A percentile compares a stretch with the other conserved stretches of the same genome.
phyloP scores from a whole-genome alignment of 805 yeast genomes.

The Barnettozyma pratensis region DNA sequence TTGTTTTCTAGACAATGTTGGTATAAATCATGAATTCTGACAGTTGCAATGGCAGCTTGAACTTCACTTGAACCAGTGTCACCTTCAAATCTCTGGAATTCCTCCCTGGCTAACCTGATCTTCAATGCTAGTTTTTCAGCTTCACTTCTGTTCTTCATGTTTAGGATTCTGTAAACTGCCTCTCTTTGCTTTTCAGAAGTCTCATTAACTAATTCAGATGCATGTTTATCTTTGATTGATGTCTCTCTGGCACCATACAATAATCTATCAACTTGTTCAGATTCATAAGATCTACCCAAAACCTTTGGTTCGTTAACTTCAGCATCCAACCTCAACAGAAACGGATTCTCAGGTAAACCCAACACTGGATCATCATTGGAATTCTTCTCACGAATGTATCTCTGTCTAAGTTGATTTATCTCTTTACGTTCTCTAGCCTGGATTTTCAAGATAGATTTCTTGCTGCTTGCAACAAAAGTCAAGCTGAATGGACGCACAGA shows the following conservation, averaged over 20 bases:
- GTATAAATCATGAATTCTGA: constrained; percentile 71
- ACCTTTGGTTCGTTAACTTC: constrained; percentile 62
- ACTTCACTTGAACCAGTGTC: constrained; percentile 96
- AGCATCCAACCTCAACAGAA: constrained; percentile 60
- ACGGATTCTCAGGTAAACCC: constrained; percentile 63
- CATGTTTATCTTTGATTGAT: constrained; percentile 29
- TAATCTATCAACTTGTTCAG: constrained; percentile 67
- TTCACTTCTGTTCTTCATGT: constrained; percentile 64
- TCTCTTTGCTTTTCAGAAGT: constrained; percentile 58
- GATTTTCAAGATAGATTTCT: constrained; percentile 23
- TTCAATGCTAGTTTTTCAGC: constrained; percentile 55
- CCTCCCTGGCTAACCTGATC: constrained; percentile 60
- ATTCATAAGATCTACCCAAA: constrained; percentile 53
- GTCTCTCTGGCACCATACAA: constrained; percentile 74
- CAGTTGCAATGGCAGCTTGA: constrained; percentile 88
- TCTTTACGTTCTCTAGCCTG: constrained; percentile 23
- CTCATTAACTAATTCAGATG: constrained; percentile 24
- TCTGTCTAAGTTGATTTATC: constrained; percentile 23
- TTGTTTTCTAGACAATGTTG: constrained; percentile 63
- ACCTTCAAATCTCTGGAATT: constrained; percentile 78
- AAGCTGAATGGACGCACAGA: constrained; percentile 12
- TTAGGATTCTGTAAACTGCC: constrained; percentile 65
- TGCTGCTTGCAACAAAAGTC: constrained; percentile 5
- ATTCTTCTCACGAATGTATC: constrained; percentile 21
- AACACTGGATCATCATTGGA: constrained; percentile 68